These are phyloP conservation scores for Waltergamsia citrina DNA, from an alignment of 2,329 filamentous ascomycete species.

Conservation along the genomic window DNA sequence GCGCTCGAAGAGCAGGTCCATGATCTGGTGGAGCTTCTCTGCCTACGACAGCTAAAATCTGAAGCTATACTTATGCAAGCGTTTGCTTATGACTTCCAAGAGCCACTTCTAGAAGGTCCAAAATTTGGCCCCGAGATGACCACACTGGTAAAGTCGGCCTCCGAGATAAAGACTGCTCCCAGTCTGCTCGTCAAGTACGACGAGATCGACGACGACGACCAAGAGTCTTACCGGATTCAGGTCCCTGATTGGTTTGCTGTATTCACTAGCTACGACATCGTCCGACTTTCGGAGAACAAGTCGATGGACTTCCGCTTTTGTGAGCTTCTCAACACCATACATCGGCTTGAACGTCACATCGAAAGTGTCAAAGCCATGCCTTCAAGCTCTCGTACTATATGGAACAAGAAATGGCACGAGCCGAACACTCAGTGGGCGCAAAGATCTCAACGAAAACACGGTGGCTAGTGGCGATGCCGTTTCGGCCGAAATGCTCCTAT, in stretches of 20 bases:
- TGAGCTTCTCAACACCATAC: constrained; percentile 1
- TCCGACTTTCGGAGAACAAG: background rate
- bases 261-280: background rate
- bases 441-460: background rate
- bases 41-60: background rate
- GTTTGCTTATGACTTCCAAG: background rate
- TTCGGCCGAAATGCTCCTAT: background rate
- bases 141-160: background rate
- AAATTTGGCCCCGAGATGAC: background rate
- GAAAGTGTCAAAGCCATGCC: background rate
- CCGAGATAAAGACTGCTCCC: background rate
- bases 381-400: background rate
- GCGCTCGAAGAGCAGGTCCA: too few relatives aligned
- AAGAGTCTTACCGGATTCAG: background rate
- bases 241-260: constrained; percentile 3
- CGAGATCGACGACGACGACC: background rate
- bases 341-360: background rate
- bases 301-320: background rate
- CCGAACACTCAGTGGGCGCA: background rate
- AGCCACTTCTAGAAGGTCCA: background rate
- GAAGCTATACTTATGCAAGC: background rate
- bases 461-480: constrained; percentile 5
- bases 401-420: constrained; percentile 1
- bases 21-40: background rate
- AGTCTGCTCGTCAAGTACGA: background rate